Evolutionary conservation across 2,329 filamentous ascomycete genomes (phyloP).

Genomic region (Phialocephala subalpina): DNA sequence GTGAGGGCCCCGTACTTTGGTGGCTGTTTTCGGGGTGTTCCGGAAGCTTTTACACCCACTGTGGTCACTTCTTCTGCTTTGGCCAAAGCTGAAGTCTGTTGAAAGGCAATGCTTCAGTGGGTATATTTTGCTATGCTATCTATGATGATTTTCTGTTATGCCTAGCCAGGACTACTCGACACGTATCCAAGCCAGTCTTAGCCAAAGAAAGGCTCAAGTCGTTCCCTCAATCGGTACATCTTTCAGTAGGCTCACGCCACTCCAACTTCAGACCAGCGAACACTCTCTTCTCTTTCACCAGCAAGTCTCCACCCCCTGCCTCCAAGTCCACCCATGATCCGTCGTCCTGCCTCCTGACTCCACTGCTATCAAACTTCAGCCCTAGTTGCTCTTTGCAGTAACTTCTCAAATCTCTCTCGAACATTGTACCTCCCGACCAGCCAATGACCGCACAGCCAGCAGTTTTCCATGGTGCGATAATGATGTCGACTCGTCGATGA

Average conservation of each 20-base stretch:
- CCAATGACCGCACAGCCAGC: slow-evolving; percentile 87
- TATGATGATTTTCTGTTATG: too few relatives aligned
- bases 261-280: slow-evolving; percentile 79
- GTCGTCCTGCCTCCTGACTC: slow-evolving; percentile 72
- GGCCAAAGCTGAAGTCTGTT: too few relatives aligned
- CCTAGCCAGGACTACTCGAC: too few relatives aligned
- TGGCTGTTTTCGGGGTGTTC: too few relatives aligned
- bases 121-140: too few relatives aligned
- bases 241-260: slow-evolving; percentile 71
- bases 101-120: too few relatives aligned
- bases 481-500: slow-evolving; percentile 91
- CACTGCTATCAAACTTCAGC: slow-evolving; percentile 93
- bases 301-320: slow-evolving; percentile 64
- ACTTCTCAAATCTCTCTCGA: slow-evolving; percentile 83
- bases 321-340: slow-evolving; percentile 78
- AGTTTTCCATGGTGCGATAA: slow-evolving; percentile 87
- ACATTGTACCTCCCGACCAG: slow-evolving; percentile 90
- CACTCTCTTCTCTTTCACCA: slow-evolving; percentile 80
- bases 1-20: too few relatives aligned
- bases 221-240: slow-evolving; percentile 52
- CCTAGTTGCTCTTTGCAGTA: slow-evolving; percentile 77
- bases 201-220: too few relatives aligned
- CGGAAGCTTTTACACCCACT: too few relatives aligned
- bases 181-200: too few relatives aligned
- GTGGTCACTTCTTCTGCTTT: too few relatives aligned